Base-by-base conservation (phyloP, 2,329 filamentous ascomycete species). In the Daldinia sp. region DNA sequence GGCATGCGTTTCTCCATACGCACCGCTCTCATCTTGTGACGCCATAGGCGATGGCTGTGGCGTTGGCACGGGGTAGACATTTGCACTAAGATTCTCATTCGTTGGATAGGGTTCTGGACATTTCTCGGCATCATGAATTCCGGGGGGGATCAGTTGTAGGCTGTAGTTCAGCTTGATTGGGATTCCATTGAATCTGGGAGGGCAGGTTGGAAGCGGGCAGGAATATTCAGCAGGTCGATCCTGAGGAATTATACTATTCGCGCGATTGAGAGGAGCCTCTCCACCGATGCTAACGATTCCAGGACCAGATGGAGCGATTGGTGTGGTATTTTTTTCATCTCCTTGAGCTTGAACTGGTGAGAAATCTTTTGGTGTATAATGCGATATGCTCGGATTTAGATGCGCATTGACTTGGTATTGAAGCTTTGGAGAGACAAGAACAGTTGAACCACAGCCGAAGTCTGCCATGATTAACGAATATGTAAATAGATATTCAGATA, bases 401-500 rank as follows among this genome's bases (percentile, higher is more conserved):
- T 57, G 61, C 3, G 49, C 19, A 43, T 54, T 45, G 50, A 50
- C 43, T 43, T 61, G 64, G 23, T 62, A 58, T 37, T 63, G 66
- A 32, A 58, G 39, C 52, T 64, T 64, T 9, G 66, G 61, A 35
- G 61, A 64, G 30, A 63, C 61, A 7, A 64, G 55, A 34, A 67
- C 55, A 13, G 61, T 64, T 41, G 66, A 58, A 23, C 64, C 61
- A 45, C 55, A 41, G 39, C 56, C 39, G 23, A 61, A 61, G 45
- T 66, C 61, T 49, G 63, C 66, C 66, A 68, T 68, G 45, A 29
- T 61, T 47, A 54, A 52, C 54, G 45, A 45, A 57, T 48, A 55
- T 48, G 37, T 41, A 43, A 61, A 55, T 58, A 55, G 32, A 58
- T 47, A 45, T 49, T 29, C 25, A 27, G 35, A 17, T 39, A 30